Evolutionary conservation across 306 rosid species (phyloP), one percentile per base, ranked within the genome.

Genomic region (Lathyrus oleraceus): DNA sequence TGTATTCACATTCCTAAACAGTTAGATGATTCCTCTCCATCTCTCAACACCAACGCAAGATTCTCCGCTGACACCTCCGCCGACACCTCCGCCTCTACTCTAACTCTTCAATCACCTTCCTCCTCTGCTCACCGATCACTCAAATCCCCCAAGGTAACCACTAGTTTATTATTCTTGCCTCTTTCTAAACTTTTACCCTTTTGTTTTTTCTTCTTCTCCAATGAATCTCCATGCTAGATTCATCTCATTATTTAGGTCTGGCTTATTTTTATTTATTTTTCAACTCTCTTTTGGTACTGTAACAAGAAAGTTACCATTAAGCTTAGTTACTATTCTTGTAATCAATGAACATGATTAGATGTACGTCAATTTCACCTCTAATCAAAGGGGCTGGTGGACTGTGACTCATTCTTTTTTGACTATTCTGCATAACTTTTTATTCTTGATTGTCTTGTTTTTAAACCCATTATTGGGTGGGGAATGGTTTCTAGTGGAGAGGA

Each of bases 91-190:
- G 82, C 72, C 39, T 48, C 65, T 42, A 80, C 48, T 19, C 78
- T 86, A n/a, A 82, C 72, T 21, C 79, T 89, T 8, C 87, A 87
- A 1, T 78, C 89, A 35, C 91, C 83, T 0, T 93, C 97, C 0
- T 87, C 91, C 5, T 87, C 97, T 0, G 91, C 82, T 48, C 87
- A 84, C 70, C 84, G 82, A 9, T 60, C 85, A 35, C 61, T 91
- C 78, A 88, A 79, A 84, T 82, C 76, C 39, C 83, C 97, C 4
- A 87, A 88, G 96, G 98, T 94, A 65, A 11, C 81, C 61, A 73
- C 25, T 5, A 57, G 39, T 35, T 13, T 62, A 21, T 7, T 43
- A 4, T 51, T 61, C 6, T 40, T 52, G 53, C 45, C 3, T 5
- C 19, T 56, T 67, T 67, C 21, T 20, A 60, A 60, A 78, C 47